Evolutionary conservation across 495 filamentous ascomycete species (phyloP).

Genomic region (Aspergillus sclerotiicarbonarius): DNA sequence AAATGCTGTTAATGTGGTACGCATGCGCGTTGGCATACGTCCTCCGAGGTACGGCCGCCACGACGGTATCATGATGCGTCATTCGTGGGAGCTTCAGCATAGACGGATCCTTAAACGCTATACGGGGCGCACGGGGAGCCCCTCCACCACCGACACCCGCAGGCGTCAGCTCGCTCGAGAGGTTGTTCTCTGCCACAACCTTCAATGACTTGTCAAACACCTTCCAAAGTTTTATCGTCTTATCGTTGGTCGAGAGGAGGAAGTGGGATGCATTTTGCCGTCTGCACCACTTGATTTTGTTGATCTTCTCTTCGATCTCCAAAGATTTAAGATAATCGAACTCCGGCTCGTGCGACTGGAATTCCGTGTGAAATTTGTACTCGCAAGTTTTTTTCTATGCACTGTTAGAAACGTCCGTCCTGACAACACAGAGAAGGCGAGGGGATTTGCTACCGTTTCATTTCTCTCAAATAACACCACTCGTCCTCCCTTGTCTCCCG

Average conservation of each 20-base stretch:
- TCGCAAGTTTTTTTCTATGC: slow-evolving; percentile 99
- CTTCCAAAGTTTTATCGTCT: slow-evolving; percentile 99
- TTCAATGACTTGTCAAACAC: slow-evolving; percentile 99
- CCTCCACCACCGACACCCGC: slow-evolving; percentile 73
- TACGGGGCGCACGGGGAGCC: slow-evolving; percentile 65
- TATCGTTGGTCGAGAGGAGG: slow-evolving; percentile 97
- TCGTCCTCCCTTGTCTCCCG: slow-evolving; percentile 94
- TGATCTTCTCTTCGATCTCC: slow-evolving; percentile 99
- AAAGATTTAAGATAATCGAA: slow-evolving; percentile 99
- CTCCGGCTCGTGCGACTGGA: slow-evolving; percentile 98
- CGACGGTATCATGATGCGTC: slow-evolving; percentile 97
- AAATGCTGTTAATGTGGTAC: slow-evolving; percentile 99
- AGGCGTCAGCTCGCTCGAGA: slow-evolving; percentile 90
- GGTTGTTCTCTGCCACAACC: slow-evolving; percentile 97
- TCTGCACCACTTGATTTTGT: slow-evolving; percentile 99
- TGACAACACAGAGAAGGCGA: slow-evolving; percentile 8
- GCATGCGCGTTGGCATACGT: slow-evolving; percentile 98
- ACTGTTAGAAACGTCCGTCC: slow-evolving; percentile 19
- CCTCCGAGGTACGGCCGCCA: slow-evolving; percentile 90
- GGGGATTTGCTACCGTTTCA: slow-evolving; percentile 66
- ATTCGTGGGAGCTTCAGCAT: slow-evolving; percentile 90
- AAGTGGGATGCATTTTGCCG: slow-evolving; percentile 98
- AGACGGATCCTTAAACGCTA: slow-evolving; percentile 74
- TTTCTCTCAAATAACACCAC: slow-evolving; percentile 98
- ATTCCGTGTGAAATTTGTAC: slow-evolving; percentile 99